Evolutionary conservation across 2,329 filamentous ascomycete species (phyloP), one percentile per base, ranked within the genome.

Genomic region (Colletotrichum musae): DNA sequence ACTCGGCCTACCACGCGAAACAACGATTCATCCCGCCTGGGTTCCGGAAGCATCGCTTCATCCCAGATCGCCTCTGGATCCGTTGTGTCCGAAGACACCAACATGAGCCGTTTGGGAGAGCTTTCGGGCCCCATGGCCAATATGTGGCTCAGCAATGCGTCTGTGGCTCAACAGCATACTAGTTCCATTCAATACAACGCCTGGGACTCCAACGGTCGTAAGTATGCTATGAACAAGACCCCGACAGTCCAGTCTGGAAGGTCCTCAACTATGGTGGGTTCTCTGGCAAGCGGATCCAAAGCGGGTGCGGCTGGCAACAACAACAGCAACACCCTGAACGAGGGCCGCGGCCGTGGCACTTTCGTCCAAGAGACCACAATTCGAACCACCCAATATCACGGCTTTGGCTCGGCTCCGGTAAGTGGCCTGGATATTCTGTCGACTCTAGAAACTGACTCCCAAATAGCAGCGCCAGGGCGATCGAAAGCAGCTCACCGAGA

Each of bases 161-260:
- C 36, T 10, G 18, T 54, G 15, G 52, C 28, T 2, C 39, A 50
- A 13, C 6, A 16, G 16, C 43, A 45, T 7, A n/a, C 32, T 6
- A 48, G 61, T 1, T 43, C 15, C 13, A 18, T 43, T 2, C 54
- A 68, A 13, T 67, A 57, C 47, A 70, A 70, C 32, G 78, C 77
- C 2, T 81, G 79, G 78, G 78, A 78, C 10, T 18, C 73, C 1
- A 62, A 47, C 5, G 80, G 80, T 0, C 68, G 64, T 0, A 72
- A 63, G 5, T 68, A 79, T 32, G 54, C 57, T 3, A 63, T 26
- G 1, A 28, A 68, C 47, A 80, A 79, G 63, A 62, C 72, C 0
- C 70, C 72, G 2, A 78, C 78, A 0, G 53, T 70, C 5, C 63
- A 57, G 43, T 68, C 57, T 10, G 24, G 24, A 9, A 18, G 15